phyloP scores from a whole-genome alignment of 192 early-diverging fungal species.

The Gaertneriomyces semiglobifer region DNA sequence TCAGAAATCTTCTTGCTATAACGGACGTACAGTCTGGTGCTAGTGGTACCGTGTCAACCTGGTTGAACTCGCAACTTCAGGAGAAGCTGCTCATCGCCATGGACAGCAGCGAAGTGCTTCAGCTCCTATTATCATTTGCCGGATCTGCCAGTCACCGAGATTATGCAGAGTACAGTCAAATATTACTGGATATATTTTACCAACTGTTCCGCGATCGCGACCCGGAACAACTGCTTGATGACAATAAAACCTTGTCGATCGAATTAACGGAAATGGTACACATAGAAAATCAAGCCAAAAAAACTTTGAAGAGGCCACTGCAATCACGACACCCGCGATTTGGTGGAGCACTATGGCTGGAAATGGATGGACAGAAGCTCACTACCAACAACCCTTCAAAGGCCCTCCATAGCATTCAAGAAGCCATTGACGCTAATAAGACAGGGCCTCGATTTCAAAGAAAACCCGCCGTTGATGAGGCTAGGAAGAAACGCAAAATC shows the following conservation, averaged over 20 bases:
- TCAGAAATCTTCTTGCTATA: slow-evolving; percentile 80
- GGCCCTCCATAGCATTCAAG: slow-evolving; percentile 21
- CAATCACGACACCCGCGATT: slow-evolving; percentile 43
- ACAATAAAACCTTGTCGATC: not conserved
- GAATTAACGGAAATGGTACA: slow-evolving; percentile 14
- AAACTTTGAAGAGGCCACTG: slow-evolving; percentile 12
- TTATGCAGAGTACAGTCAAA: slow-evolving; percentile 59
- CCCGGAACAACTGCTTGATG: slow-evolving; percentile 37
- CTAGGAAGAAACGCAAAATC: slow-evolving; percentile 13
- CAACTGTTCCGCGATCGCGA: slow-evolving; percentile 55
- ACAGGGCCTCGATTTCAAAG: not conserved
- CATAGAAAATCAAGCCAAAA: slow-evolving; percentile 17
- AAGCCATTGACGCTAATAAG: slow-evolving; percentile 31
- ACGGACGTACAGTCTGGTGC: slow-evolving; percentile 63
- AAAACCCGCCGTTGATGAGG: slow-evolving; percentile 14
- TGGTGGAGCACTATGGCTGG: slow-evolving; percentile 42
- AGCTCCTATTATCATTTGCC: slow-evolving; percentile 69
- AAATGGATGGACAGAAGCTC: slow-evolving; percentile 32
- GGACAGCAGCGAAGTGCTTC: slow-evolving; percentile 58
- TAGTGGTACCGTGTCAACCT: slow-evolving; percentile 49
- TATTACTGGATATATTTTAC: slow-evolving; percentile 62
- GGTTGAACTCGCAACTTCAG: slow-evolving; percentile 64
- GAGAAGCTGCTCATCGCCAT: slow-evolving; percentile 38
- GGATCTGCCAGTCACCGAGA: slow-evolving; percentile 60
- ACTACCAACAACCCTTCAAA: slow-evolving; percentile 19